Base-by-base conservation (phyloP, 176 grass and related monocot genomes). In the Ampelocalamus luodianensis region DNA sequence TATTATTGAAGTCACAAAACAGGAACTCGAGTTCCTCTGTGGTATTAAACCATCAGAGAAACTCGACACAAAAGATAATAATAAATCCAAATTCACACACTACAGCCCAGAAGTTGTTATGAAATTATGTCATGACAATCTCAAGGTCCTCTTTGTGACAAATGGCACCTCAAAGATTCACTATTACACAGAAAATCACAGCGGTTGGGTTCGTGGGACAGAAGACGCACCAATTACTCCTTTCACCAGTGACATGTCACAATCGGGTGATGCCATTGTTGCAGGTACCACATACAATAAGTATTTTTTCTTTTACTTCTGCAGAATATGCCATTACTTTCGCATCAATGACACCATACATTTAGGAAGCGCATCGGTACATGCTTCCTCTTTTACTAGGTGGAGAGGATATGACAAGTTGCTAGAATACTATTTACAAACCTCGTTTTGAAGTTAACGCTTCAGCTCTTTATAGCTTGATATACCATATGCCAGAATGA, bases 161-260 rank as follows among this genome's bases (percentile, higher is more conserved):
- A 94, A 95, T 50, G 95, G 95, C 45, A 91, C 95, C 27, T 95
- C 95, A 1, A 90, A 88, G 43, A 89, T 97, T 77, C 90, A 94
- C 84, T 97, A 95, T 87, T 97, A 95, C 81, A 97, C 92, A 13
- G 60, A 84, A 37, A 87, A 95, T 40, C 16, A 82, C 14, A 68
- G 90, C 17, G 89, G 91, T 45, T 98, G 77, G 22, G 85, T 95
- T 77, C 77, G 72, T 16, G 95, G 95, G 27, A 90, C 86, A 26
- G 95, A 98, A 83, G 92, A 98, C 64, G 71, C 93, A 53, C 92
- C 88, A 4, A 91, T 95, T 56, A 88, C 89, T 79, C 91, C 95
- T 5, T 95, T 94, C 60, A 92, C 89, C 17, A 22, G 87, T 53
- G 93, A 95, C 12, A 98, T 95, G 93, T 93, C 95, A 82, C 87